Base-by-base conservation (phyloP, 257 asterid species). In the Hygrophila difformis region DNA sequence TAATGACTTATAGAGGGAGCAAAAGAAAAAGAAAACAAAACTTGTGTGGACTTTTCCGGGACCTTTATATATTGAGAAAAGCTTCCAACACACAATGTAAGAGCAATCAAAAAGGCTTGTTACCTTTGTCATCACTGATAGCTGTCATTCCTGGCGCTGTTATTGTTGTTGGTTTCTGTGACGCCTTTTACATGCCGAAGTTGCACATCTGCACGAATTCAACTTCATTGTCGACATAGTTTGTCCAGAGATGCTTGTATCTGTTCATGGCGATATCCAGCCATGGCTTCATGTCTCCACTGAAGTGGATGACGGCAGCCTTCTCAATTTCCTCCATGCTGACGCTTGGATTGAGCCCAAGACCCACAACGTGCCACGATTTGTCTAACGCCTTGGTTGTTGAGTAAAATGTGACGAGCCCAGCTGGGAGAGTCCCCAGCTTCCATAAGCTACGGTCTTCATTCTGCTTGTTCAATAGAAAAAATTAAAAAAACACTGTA, bases 221-320 rank as follows among this genome's bases (percentile, higher is more conserved):
- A 96, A 89, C 79, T 48, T 89, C 96, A 31, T 74, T 77, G 57
- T 89, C 96, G 23, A 89, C 79, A 56, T 89, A 85, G 66, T 85
- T 89, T 9, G 91, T 89, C 98, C 98, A 89, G 18, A 89, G 84
- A 53, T 75, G 74, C 79, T 89, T 89, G 71, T 82, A 89, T 22
- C 67, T 79, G 63, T 89, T 89, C 96, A 85, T 75, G 54, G 84
- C 98, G 46, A 89, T 89, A 66, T 89, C 98, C 63, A 89, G 82
- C 98, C 98, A 89, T 18, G 98, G 98, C 64, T 89, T 89, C 96
- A 89, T 89, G 64, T 85, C 93, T 48, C 98, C 98, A 36, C 83
- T 85, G 72, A 79, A 89, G 63, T 89, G 98, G 57, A 89, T 82
- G 21, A 85, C 92, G 0, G 98, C 98, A 55, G 96, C 96, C 52